Evolutionary conservation across 345 rosid genomes (phyloP).

Genomic region (Rhodamnia argentea): DNA sequence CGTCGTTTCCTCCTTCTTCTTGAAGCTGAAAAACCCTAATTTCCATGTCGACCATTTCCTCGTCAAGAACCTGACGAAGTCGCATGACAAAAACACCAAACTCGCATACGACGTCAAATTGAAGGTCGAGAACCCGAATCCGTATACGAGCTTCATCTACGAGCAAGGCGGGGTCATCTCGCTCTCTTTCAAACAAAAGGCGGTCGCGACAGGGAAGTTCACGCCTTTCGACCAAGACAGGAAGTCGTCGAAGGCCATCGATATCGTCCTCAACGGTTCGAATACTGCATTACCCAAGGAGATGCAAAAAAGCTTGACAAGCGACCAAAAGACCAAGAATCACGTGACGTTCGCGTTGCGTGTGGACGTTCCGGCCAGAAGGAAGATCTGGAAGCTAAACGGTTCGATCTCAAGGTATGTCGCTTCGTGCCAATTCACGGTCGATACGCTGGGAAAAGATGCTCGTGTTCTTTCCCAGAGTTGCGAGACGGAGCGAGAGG

Average conservation of each 20-base stretch:
- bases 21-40: slow-evolving; percentile 8
- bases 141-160: slow-evolving; percentile 18
- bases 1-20: neutral
- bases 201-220: slow-evolving; percentile 27
- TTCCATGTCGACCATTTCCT: slow-evolving; percentile 7
- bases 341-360: slow-evolving; percentile 10
- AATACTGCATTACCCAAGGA: slow-evolving; percentile 1
- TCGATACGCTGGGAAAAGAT: slow-evolving; percentile 26
- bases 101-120: slow-evolving; percentile 7
- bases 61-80: neutral
- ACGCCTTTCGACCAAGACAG: slow-evolving; percentile 15
- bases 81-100: neutral
- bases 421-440: slow-evolving; percentile 42
- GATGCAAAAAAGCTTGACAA: slow-evolving; percentile 3
- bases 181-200: slow-evolving; percentile 21
- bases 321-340: neutral
- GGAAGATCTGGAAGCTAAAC: slow-evolving; percentile 16
- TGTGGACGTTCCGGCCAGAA: slow-evolving; percentile 13
- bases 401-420: slow-evolving; percentile 19
- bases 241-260: slow-evolving; percentile 4
- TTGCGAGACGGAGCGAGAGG: slow-evolving; percentile 19
- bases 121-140: slow-evolving; percentile 26
- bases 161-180: slow-evolving; percentile 6
- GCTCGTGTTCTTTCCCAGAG: slow-evolving; percentile 31
- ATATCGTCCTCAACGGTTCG: slow-evolving; percentile 5